These are phyloP conservation scores for Penicillium sp. DNA, from an alignment of 2,329 filamentous ascomycete species.

Conservation along the genomic window DNA sequence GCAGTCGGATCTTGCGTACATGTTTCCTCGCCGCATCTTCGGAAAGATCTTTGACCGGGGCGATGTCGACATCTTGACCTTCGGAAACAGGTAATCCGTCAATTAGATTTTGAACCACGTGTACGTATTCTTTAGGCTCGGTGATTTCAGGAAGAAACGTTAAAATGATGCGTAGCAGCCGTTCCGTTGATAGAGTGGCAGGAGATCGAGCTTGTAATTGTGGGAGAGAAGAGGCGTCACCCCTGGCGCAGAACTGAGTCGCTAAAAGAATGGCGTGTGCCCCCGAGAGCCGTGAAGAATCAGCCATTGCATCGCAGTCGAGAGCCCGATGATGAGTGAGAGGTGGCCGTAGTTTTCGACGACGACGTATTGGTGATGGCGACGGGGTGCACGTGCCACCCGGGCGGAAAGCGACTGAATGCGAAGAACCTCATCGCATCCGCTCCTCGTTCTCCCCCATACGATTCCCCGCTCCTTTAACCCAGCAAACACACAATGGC, in stretches of 20 bases:
- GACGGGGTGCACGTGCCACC: conserved; percentile 26
- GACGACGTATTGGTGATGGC: conserved; percentile 19
- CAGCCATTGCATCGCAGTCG: conserved; percentile 41
- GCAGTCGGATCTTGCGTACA: conserved; percentile 57
- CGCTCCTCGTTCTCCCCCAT: conserved; percentile 29
- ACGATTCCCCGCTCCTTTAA: conserved; percentile 23
- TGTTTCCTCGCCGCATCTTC: conserved; percentile 56
- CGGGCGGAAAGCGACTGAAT: conserved; percentile 28
- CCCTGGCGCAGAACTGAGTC: conserved; percentile 59
- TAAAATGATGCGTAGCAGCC: conserved; percentile 63
- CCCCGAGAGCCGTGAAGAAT: conserved; percentile 51
- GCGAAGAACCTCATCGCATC: conserved; percentile 39
- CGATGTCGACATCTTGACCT: conserved; percentile 49
- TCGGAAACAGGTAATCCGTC: conserved; percentile 35
- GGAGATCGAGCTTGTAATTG: conserved; percentile 55
- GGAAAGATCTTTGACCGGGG: conserved; percentile 54
- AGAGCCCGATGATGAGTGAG: conserved; percentile 25
- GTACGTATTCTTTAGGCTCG: conserved; percentile 56
- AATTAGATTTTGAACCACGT: conserved; percentile 54
- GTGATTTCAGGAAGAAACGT: conserved; percentile 65
- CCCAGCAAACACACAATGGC: conserved; percentile 47
- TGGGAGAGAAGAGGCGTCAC: conserved; percentile 58
- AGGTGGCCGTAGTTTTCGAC: conserved; percentile 28
- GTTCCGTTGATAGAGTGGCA: conserved; percentile 55
- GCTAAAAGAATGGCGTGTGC: conserved; percentile 64